Evolutionary conservation across 2,329 filamentous ascomycete genomes (phyloP).

Genomic region (Herpotrichia juniperi): DNA sequence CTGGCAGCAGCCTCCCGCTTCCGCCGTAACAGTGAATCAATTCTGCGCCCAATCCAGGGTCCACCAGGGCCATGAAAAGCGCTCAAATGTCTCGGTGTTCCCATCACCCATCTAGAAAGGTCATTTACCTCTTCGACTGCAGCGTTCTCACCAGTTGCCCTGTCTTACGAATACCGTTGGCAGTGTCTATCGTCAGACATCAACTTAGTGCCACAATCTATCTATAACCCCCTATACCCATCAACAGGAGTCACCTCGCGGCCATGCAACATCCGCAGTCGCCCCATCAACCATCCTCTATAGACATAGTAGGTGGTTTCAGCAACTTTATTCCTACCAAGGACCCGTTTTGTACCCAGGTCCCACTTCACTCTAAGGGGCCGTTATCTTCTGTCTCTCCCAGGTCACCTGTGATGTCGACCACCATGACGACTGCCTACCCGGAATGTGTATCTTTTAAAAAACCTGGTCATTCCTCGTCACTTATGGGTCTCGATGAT

Average conservation of each 20-base stretch:
- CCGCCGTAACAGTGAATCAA: conserved; percentile 36
- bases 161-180: conserved; percentile 40
- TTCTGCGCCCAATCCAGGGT: conserved; percentile 29
- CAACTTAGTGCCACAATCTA: conserved; percentile 22
- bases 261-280: conserved; percentile 39
- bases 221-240: conserved; percentile 16
- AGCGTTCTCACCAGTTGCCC: conserved; percentile 24
- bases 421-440: conserved; percentile 21
- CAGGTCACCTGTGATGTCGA: conserved; percentile 14
- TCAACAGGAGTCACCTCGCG: conserved; percentile 32
- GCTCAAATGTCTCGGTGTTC: conserved; percentile 38
- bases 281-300: conserved; percentile 27
- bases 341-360: conserved; percentile 21
- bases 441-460: conserved; percentile 14
- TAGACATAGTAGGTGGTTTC: conserved; percentile 25
- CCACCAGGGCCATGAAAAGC: conserved; percentile 20
- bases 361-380: conserved; percentile 19
- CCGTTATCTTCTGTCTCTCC: conserved; percentile 19
- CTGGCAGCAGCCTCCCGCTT: conserved; percentile 40
- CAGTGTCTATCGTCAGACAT: conserved; percentile 24
- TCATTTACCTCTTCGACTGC: conserved; percentile 20
- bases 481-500: conserved; percentile 22
- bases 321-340: conserved; percentile 21
- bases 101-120: conserved; percentile 37
- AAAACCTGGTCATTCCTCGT: conserved; percentile 9